Evolutionary conservation across 352 stramenopile genomes (phyloP).

Genomic region (Phytophthora tubulina): DNA sequence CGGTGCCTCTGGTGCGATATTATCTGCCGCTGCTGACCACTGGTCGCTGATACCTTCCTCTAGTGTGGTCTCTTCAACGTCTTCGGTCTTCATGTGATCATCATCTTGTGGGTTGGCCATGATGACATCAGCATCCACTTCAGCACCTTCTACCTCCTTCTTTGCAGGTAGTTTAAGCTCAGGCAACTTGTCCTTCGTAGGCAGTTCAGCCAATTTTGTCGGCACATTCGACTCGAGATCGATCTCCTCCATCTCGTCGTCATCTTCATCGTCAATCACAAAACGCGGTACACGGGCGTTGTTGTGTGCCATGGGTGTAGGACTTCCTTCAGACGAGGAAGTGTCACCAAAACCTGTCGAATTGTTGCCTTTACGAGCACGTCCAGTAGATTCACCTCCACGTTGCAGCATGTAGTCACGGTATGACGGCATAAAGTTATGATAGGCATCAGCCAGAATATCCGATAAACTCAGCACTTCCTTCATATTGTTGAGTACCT

Average conservation of each 20-base stretch:
- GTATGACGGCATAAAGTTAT: constrained; percentile 91
- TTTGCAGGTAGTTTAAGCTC: constrained; percentile 25
- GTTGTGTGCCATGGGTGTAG: constrained; percentile 63
- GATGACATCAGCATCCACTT: constrained; percentile 22
- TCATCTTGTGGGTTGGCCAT: constrained; percentile 50
- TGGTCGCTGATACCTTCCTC: constrained; percentile 25
- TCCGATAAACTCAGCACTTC: constrained; percentile 86
- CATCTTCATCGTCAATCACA: constrained; percentile 82
- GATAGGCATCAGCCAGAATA: constrained; percentile 83
- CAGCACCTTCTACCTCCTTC: constrained; percentile 3
- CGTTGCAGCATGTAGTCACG: constrained; percentile 88
- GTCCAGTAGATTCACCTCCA: constrained; percentile 54
- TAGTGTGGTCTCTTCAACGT: constrained; percentile 12
- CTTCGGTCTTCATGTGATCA: constrained; percentile 22
- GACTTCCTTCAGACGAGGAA: constrained; percentile 59
- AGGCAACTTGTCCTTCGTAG: constrained; percentile 5
- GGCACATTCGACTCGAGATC: constrained; percentile 42
- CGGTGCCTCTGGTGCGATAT: constrained; percentile 5
- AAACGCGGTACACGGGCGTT: constrained; percentile 69
- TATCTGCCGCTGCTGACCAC: background rate
- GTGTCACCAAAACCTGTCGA: constrained; percentile 59
- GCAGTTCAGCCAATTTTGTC: constrained; percentile 6
- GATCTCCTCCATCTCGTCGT: constrained; percentile 56
- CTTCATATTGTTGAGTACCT: constrained; percentile 92
- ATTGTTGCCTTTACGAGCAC: constrained; percentile 43